Percentiles rank a stretch among this genome's conserved stretches.
Conservation (phyloP, 495 filamentous ascomycete genomes). For the Alectoria sarmentosa region DNA sequence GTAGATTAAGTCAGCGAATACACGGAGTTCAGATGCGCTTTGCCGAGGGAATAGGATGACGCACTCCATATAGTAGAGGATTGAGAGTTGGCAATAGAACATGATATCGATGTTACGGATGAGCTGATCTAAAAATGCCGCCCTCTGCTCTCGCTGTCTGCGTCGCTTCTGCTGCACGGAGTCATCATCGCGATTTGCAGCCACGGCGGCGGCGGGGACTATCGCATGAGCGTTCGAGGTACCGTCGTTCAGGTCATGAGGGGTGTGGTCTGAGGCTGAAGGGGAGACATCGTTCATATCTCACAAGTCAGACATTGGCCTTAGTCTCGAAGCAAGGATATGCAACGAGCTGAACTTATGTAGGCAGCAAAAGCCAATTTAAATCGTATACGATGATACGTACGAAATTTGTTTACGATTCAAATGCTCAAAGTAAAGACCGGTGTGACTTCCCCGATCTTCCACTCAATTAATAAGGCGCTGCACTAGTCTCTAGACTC, state of each 20-base stretch:
- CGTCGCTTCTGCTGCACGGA: slow-evolving; percentile 8
- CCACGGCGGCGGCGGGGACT: not conserved
- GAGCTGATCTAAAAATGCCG: slow-evolving; percentile 60
- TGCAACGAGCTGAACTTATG: not conserved
- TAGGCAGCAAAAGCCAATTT: not conserved
- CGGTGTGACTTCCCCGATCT: not conserved
- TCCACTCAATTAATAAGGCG: too few species aligned
- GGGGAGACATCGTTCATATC: slow-evolving; percentile 24
- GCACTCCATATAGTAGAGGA: slow-evolving; percentile 89
- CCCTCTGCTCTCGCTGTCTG: slow-evolving; percentile 31
- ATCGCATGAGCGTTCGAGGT: not conserved
- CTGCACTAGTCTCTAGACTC: not conserved
- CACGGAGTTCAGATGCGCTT: not conserved
- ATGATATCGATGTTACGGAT: slow-evolving; percentile 69
- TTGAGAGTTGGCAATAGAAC: slow-evolving; percentile 73
- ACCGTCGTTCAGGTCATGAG: slow-evolving; percentile 8
- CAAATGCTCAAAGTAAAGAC: not conserved
- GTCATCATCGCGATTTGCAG: not conserved
- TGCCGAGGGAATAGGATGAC: slow-evolving; percentile 25
- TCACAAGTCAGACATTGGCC: slow-evolving; percentile 31
- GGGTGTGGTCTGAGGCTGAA: slow-evolving; percentile 16
- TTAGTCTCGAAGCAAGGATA: slow-evolving; percentile 2
- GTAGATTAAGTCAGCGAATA: slow-evolving; percentile 13
- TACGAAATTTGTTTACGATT: not conserved
- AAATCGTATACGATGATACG: too few species aligned